Percentiles rank a stretch among this genome's conserved stretches.
These are phyloP conservation scores for Acanthamoeba healyi DNA, from an alignment of 208 protist genomes.

Conservation along the genomic window DNA sequence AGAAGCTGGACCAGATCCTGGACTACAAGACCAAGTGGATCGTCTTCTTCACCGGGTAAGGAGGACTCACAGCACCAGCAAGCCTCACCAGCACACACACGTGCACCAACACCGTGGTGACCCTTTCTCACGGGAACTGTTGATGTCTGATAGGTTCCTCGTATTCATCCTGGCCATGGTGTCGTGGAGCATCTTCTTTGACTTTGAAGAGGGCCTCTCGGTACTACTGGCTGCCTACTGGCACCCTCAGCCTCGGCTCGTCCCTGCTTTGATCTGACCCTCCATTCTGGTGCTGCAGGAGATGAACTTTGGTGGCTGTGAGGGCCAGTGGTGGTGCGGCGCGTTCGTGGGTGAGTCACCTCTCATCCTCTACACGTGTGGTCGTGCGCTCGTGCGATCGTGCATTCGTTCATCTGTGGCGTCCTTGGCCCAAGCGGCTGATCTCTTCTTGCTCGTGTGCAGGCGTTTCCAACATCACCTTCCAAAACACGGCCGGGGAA, in stretches of 20 bases:
- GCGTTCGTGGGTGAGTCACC: constrained; percentile 3
- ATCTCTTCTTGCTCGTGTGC: not conserved
- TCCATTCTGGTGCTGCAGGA: not conserved
- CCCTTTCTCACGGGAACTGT: too few species aligned
- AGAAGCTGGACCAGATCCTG: constrained; percentile 26
- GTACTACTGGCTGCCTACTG: not conserved
- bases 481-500: not conserved
- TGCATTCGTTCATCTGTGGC: too few species aligned
- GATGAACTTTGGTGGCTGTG: constrained; percentile 54
- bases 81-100: too few species aligned
- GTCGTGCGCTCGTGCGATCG: not conserved
- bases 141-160: constrained; percentile 3
- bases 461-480: constrained; percentile 3
- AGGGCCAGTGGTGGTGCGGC: constrained; percentile 65
- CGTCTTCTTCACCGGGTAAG: constrained; percentile 52
- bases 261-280: not conserved
- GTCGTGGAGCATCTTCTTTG: constrained; percentile 64
- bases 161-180: constrained; percentile 51
- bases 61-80: not conserved
- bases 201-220: not conserved
- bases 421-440: too few species aligned
- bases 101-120: too few species aligned
- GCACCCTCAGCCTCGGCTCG: not conserved
- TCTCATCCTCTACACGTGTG: not conserved
- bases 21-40: constrained; percentile 60